Evolutionary conservation across 345 rosid genomes (phyloP), one percentile per base, ranked within the genome.

Genomic region (Murraya paniculata): DNA sequence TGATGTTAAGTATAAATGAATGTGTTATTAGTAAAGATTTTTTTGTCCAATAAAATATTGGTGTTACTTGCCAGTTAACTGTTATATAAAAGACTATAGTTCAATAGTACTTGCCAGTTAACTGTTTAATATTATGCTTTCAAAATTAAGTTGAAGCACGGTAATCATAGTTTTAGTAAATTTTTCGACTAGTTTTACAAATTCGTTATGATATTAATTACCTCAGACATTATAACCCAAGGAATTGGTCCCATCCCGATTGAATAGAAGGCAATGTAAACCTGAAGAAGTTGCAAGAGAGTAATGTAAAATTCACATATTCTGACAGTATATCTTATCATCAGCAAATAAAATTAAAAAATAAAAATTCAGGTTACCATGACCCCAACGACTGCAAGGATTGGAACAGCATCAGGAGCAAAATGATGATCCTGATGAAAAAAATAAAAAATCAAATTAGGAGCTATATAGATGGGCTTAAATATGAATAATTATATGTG

Each of bases 211-310:
- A 18, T 64, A 31, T 30, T 64, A 30, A 28, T 74, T 75, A 78
- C 86, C 82, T 84, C 86, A 0, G 86, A 84, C 82, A 81, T 81
- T 65, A 84, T 48, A 55, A 81, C 74, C 86, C 86, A 84, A 18
- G 82, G 84, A 70, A 84, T 65, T 33, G 68, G 84, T 13, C 78
- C 82, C 68, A 72, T 72, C 62, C 86, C 86, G 6, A 81, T 22
- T 8, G 79, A 59, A 28, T 71, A 81, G 31, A 64, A 75, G 27
- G 64, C 80, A 28, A 78, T 57, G 50, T 30, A 84, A 33, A 78
- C 75, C 84, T 81, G 80, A 38, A 39, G 41, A 61, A 24, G 11
- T 58, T 77, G 39, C 57, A 78, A 66, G 24, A 31, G 28, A 28
- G 3, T 24, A 48, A 53, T 21, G 9, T 22, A n/a, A 28, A 28